Evolutionary conservation across 2,329 filamentous ascomycete genomes (phyloP).

Genomic region (Canariomyces notabilis): DNA sequence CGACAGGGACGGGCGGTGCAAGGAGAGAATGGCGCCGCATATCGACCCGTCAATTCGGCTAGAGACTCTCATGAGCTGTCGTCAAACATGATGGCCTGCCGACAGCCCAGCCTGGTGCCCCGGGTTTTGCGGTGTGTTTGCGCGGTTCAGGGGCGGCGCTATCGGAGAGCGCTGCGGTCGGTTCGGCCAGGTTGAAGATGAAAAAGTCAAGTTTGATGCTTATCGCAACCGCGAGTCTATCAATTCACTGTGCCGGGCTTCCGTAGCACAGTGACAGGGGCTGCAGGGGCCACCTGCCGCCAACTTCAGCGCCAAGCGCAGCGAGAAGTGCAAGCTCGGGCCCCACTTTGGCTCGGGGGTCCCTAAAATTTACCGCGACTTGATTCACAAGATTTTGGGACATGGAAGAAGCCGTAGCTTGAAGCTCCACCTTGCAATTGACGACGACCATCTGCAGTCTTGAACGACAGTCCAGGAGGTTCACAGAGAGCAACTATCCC

Average conservation of each 20-base stretch:
- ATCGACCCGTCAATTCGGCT: conserved; percentile 56
- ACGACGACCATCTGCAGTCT: conserved; percentile 5
- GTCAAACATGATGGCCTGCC: conserved; percentile 43
- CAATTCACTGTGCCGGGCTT: not conserved
- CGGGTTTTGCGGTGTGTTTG: conserved; percentile 10
- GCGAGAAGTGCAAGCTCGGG: conserved; percentile 2
- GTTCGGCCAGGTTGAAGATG: conserved; percentile 1
- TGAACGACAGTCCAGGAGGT: not conserved
- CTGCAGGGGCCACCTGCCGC: conserved; percentile 1
- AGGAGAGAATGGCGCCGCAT: conserved; percentile 52
- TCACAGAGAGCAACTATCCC: not conserved
- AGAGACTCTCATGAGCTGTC: conserved; percentile 56
- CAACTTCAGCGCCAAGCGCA: conserved; percentile 1
- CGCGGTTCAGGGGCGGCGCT: not conserved
- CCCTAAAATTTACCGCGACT: not conserved
- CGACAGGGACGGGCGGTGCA: conserved; percentile 39
- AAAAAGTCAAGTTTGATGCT: conserved; percentile 18
- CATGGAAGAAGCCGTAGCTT: conserved; percentile 13
- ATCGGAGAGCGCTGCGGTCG: not conserved
- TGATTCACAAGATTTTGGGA: conserved; percentile 8
- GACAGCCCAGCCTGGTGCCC: conserved; percentile 27
- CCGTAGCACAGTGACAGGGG: not conserved
- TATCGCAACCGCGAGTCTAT: conserved; percentile 13
- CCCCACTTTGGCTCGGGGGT: conserved; percentile 17
- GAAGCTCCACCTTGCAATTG: conserved; percentile 8